phyloP scores from a whole-genome alignment of 257 asterid species.

The Solanum virginianum region DNA sequence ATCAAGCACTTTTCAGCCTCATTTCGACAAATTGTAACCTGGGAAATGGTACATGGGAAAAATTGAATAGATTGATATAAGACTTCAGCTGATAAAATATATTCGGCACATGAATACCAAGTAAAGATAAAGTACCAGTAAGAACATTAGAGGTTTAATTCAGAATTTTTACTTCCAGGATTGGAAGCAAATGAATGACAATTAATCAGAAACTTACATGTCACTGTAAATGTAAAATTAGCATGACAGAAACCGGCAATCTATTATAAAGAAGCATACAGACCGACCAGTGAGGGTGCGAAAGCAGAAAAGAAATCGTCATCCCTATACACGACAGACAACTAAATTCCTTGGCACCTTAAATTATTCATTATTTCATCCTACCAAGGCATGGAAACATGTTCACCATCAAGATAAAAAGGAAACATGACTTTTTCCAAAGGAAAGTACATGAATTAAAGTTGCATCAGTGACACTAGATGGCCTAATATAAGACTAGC shows the following conservation, averaged over 20 bases:
- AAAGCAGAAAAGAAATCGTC: background rate
- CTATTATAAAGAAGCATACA: background rate
- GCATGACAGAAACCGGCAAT: background rate
- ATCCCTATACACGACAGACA: background rate
- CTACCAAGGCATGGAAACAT: background rate
- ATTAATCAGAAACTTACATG: background rate
- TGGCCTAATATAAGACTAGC: background rate
- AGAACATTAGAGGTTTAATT: background rate
- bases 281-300: background rate
- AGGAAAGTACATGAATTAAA: background rate
- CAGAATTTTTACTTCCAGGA: background rate
- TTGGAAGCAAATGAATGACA: background rate
- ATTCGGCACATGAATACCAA: background rate
- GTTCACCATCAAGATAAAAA: background rate
- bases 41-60: slow-evolving; percentile 15
- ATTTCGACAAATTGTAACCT: slow-evolving; percentile 88
- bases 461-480: background rate
- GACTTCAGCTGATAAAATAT: background rate
- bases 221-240: background rate
- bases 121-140: background rate
- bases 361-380: background rate
- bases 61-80: background rate
- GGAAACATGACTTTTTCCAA: background rate
- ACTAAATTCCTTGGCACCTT: background rate
- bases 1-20: slow-evolving; percentile 98